Evolutionary conservation across 2,329 filamentous ascomycete genomes (phyloP).

Genomic region (Microdochium paspali): DNA sequence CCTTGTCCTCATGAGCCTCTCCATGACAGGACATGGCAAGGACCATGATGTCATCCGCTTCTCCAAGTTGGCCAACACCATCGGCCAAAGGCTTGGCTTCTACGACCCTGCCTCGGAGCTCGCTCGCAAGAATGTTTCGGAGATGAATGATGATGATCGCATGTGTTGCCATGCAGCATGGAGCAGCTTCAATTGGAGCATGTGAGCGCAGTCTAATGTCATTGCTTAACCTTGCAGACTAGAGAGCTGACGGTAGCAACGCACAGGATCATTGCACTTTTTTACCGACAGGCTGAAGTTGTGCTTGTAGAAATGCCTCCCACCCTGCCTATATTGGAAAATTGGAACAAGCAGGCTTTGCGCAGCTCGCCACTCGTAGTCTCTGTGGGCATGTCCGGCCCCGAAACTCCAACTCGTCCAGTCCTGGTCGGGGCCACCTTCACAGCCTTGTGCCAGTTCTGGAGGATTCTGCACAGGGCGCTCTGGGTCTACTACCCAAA

Average conservation of each 20-base stretch:
- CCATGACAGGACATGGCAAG: slow-evolving; percentile 22
- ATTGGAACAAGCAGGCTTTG: not conserved
- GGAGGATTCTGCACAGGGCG: slow-evolving; percentile 24
- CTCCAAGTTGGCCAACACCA: slow-evolving; percentile 15
- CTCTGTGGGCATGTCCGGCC: not conserved
- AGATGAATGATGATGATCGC: slow-evolving; percentile 9
- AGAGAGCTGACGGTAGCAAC: not conserved
- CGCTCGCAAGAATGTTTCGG: not conserved
- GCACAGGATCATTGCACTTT: slow-evolving; percentile 18
- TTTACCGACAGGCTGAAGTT: slow-evolving; percentile 22
- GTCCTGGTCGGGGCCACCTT: slow-evolving; percentile 17
- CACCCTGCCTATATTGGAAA: slow-evolving; percentile 11
- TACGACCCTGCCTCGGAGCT: slow-evolving; percentile 11
- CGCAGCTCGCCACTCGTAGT: not conserved
- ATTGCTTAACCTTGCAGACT: too few relatives aligned
- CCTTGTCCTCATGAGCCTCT: slow-evolving; percentile 21
- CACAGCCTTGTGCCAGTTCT: slow-evolving; percentile 22
- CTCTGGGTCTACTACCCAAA: slow-evolving; percentile 17
- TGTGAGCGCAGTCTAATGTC: too few relatives aligned
- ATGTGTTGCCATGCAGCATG: slow-evolving; percentile 17
- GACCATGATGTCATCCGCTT: slow-evolving; percentile 22
- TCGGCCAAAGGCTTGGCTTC: slow-evolving; percentile 19
- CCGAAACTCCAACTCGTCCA: not conserved
- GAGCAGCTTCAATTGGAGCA: slow-evolving; percentile 27
- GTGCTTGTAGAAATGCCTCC: slow-evolving; percentile 12